Evolutionary conservation across 495 filamentous ascomycete genomes (phyloP).

Genomic region (Aspergillus indologenus): DNA sequence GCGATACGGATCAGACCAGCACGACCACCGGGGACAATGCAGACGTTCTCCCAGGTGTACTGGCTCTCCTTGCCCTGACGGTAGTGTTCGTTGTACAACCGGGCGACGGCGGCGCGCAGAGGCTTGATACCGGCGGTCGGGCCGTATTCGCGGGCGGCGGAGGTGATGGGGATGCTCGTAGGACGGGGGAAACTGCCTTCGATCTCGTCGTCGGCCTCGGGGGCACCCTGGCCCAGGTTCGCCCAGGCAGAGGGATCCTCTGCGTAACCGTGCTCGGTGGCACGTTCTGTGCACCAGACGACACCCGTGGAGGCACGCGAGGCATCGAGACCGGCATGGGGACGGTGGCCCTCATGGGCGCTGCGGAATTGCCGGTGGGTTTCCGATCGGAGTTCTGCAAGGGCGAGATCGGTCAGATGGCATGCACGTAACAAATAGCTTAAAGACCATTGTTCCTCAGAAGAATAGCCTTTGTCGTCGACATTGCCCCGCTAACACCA

Average conservation of each 20-base stretch:
- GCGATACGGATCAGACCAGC: slow-evolving; percentile 93
- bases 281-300: slow-evolving; percentile 82
- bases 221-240: slow-evolving; percentile 92
- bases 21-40: slow-evolving; percentile 90
- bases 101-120: slow-evolving; percentile 83
- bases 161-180: slow-evolving; percentile 70
- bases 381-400: slow-evolving; percentile 66
- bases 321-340: slow-evolving; percentile 86
- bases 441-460: neutral
- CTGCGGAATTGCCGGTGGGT: slow-evolving; percentile 82
- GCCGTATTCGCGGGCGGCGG: slow-evolving; percentile 81
- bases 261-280: slow-evolving; percentile 73
- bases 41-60: slow-evolving; percentile 99
- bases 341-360: slow-evolving; percentile 82
- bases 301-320: slow-evolving; percentile 79
- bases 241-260: slow-evolving; percentile 84
- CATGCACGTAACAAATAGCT: slow-evolving; percentile 9
- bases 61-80: slow-evolving; percentile 81
- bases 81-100: slow-evolving; percentile 90
- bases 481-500: neutral
- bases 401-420: neutral
- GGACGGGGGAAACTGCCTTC: slow-evolving; percentile 87
- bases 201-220: slow-evolving; percentile 92
- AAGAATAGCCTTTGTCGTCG: no score
- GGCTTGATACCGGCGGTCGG: slow-evolving; percentile 93